Base-by-base conservation (phyloP, 176 grass and related monocot species). In the Triticum urartu region DNA sequence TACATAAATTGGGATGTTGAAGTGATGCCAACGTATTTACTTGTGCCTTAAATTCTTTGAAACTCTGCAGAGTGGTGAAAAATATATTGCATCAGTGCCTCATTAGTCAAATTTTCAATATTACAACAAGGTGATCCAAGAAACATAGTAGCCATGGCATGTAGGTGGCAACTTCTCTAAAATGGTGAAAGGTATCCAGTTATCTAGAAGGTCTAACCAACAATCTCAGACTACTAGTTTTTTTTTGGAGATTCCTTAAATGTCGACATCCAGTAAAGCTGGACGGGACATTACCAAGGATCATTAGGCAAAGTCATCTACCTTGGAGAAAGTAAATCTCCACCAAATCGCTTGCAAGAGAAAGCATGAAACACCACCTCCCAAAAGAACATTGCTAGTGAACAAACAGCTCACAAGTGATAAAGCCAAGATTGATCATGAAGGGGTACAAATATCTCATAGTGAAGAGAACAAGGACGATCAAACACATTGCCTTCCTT, bases 1-100 rank as follows among this genome's bases (percentile, higher is more conserved):
- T 99, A 88, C 97, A 99, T 75, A 99, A 89, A 77, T 99, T 94
- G 25, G 92, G 87, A 86, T 96, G 94, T 28, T 93, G 90, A 84
- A 99, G 89, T 0, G 85, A 88, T 32, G 92, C 88, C 42, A 99
- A 71, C 18, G 87, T 91, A 62, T 93, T 91, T 73, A 93, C 92
- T 91, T 93, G 94, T 13, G 78, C 83, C 85, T 90, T 80, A 83
- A 99, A 99, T 39, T 99, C 97, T 86, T 92, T 99, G 85, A 92
- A 84, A 89, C 76, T 81, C 97, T 99, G 92, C 78, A 88, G 63
- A 43, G 87, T 71, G 36, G 56, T 71, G 63, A 85, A 64, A 84
- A 21, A 83, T 42, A 76, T 40, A 32, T 76, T 52, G 38, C 61
- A 58, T 66, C 65, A 80, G 68, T 48, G 77, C 28, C 26, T 15